phyloP scores from a whole-genome alignment of 1,139 yeast species.

The Suhomyces bolitotheri region DNA sequence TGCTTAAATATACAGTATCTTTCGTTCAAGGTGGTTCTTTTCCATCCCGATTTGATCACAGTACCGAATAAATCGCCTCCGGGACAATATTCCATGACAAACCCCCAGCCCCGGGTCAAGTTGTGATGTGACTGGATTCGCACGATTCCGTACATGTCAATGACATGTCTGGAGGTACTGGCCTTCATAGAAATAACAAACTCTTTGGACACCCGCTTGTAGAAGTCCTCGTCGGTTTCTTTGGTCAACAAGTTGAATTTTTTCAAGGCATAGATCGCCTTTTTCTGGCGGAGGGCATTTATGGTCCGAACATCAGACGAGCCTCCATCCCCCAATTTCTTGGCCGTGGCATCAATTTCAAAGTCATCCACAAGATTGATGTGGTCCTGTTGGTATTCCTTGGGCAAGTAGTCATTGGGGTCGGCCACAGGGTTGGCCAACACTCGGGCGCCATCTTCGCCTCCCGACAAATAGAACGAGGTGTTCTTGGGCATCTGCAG shows the following conservation, averaged over 20 bases:
- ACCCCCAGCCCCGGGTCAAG: constrained; percentile 74
- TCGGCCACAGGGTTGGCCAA: constrained; percentile 65
- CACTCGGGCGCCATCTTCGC: constrained; percentile 40
- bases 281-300: constrained; percentile 42
- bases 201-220: constrained; percentile 63
- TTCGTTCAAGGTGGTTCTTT: constrained; percentile 44
- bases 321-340: constrained; percentile 70
- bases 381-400: constrained; percentile 50
- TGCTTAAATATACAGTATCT: constrained; percentile 65
- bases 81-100: constrained; percentile 63
- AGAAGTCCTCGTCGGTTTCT: constrained; percentile 67
- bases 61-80: constrained; percentile 55
- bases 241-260: constrained; percentile 59
- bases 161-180: constrained; percentile 56
- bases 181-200: constrained; percentile 58
- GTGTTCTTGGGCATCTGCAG: constrained; percentile 40
- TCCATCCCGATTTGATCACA: constrained; percentile 51
- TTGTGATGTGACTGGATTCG: constrained; percentile 57
- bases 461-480: constrained; percentile 44
- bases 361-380: constrained; percentile 59
- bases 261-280: constrained; percentile 57
- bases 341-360: constrained; percentile 49
- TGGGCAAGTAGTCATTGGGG: constrained; percentile 67
- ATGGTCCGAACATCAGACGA: constrained; percentile 64
- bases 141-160: constrained; percentile 55